Base-by-base conservation (phyloP, 1,139 yeast species). In the Debaryomyces sp. region DNA sequence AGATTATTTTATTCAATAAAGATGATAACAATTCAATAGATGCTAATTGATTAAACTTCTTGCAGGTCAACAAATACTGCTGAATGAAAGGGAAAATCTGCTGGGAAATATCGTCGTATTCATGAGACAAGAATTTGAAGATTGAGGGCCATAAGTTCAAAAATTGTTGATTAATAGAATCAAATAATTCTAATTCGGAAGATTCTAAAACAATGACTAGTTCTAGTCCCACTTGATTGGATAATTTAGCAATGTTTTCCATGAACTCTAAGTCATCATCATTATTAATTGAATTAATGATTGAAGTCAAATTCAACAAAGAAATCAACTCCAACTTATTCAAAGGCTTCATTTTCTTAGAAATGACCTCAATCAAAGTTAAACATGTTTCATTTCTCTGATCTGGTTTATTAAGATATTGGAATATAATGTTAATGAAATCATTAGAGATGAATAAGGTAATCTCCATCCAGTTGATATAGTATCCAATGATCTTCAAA, bases 401-500 rank as follows among this genome's bases (percentile, higher is more conserved):
- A 24, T 61, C 61, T 21, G 61, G 56, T 50, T 70, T 71, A 37
- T 77, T 80, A 54, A 92, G 75, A 60, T 81, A 86, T 50, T 80
- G 82, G 57, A 85, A 84, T 40, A 95, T 78, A 44, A 82, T 66
- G 44, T 77, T 74, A 57, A 91, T 77, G 59, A 83, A 87, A 39
- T 82, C 81, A 18, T 85, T 80, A 45, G 84, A 83, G 32, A 92
- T 81, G 51, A 95, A 85, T 53, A 94, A 73, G 27, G 85, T 77
- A 53, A 94, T 89, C 61, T 95, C 99, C 68, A 94, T 90, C 99
- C 99, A 95, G 27, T 92, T 86, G 26, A 91, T 89, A 77, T 89
- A 95, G 21, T 84, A 84, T 6, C 97, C 98, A 48, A 94, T 81
- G 49, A 85, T 84, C 47, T 77, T 75, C 49, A 90, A 75, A n/a